Base-by-base conservation (phyloP, 495 filamentous ascomycete species). In the Patellaria atrata region DNA sequence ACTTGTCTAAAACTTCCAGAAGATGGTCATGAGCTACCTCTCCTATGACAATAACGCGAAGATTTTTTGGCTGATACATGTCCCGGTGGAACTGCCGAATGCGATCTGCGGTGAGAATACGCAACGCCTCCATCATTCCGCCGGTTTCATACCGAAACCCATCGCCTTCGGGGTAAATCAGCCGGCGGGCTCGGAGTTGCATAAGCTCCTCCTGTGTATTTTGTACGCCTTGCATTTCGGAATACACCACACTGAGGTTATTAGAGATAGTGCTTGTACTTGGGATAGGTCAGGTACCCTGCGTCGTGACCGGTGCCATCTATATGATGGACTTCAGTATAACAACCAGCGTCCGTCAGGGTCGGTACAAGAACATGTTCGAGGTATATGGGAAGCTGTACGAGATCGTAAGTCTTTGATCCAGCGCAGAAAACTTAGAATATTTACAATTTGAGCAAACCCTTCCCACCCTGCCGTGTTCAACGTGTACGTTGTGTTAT, bases 51-150 rank as follows among this genome's bases (percentile, higher is more conserved):
- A 94, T 65, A 33, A 96, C 53, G 44, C 87, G 92, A 42, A 99
- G 58, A 51, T 99, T 99, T 51, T 82, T 91, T 5, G 91, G 89
- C 48, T 94, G 87, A 48, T 99, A 99, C 91, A 99, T 99, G 36
- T 85, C 79, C 33, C 75, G 75, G 54, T 99, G 89, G 56, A 94
- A 99, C 20, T 68, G 70, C 5, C 91, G 75, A 46, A 99, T 99
- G 13, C 82, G 73, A 32, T 96, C 79, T 2, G 82, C 75, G 2
- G 82, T 84, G 26, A 99, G 54, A 13, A 83, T 75, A 30, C 89
- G 71, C 14, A 99, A 67, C 27, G 78, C 73, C 48, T 91, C 80
- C 78, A 89, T 91, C 79, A 94, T 82, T 27, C 89, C 89, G 1
- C 91, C 89, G 12, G 89, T 99, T 56, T 99, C 89, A 51, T 92